Base-by-base conservation (phyloP, 108 stramenopile genomes). In the Cyclotella atomus region DNA sequence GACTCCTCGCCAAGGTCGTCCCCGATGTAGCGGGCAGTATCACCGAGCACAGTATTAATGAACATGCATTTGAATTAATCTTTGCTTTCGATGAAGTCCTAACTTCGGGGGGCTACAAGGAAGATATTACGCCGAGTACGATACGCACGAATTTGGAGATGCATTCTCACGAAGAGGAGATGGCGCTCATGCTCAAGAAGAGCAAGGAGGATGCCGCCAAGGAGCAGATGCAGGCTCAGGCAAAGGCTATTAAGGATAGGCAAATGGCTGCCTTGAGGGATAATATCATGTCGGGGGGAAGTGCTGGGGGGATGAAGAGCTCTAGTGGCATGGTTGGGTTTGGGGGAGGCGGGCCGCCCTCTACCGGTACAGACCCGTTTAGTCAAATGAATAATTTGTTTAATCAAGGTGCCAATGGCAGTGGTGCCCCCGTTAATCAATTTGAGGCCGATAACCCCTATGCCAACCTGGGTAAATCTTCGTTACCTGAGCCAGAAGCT, bases 81-180 rank as follows among this genome's bases (percentile, higher is more conserved):
- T 99, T 99, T 73, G 98, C 99, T 30, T 98, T 99, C 73, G 99
- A 99, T 83, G 99, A 99, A 86, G 99, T 97, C 49, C 83, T 99
- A 33, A 97, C 97, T 19, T 84, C 93, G 10, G 98, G 98, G 44
- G 99, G 99, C 24, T 97, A 98, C 85, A 95, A 95, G 79, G 99
- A 99, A 79, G 94, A 89, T 50, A 86, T 96, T 16, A 83, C 91
- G 21, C 88, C 99, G 38, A 85, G 86, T 62, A 69, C 90, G 41
- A 96, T 98, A 63, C 83, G 92, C 54, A 93, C 94, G 24, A 98
- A 99, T 83, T 75, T 99, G 72, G 89, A 95, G 64, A 99, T 99
- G 99, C 98, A 99, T 85, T 89, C 87, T 69, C 98, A 98, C 80
- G 98, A 98, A 81, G 99, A 99, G 84, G 94, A 97, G 76, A 96